Evolutionary conservation across 495 filamentous ascomycete species (phyloP), one percentile per base, ranked within the genome.

Genomic region (Thermothielavioides terrestris): DNA sequence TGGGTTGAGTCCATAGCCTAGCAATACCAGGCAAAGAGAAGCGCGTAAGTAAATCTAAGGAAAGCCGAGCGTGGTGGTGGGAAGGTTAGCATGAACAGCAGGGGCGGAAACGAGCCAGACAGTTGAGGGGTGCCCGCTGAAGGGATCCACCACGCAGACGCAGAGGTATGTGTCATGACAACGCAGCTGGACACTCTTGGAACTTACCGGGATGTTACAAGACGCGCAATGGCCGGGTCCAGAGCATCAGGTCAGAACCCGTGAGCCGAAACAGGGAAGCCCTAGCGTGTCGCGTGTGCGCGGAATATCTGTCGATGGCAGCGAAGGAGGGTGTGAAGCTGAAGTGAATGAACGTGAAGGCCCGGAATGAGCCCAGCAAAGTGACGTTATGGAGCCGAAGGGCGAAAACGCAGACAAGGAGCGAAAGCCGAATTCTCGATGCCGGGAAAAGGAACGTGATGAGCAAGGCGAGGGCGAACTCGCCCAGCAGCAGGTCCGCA

Each of bases 1-100:
- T 71, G 68, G 50, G 36, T 56, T 42, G 68, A 62, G 56, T 71
- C 67, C 70, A 73, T 74, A 49, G 45, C 59, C 61, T 54, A 51
- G 35, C 51, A 43, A 44, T 45, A 56, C 42, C 32, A 52, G 40
- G 51, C 31, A 55, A 55, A 47, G n/a, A 51, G 54, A 60, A 66
- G 50, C 56, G 62, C 53, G 53, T 41, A 53, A 57, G 57, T 59
- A 58, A 67, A 65, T 66, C 47, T 58, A 55, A 51, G 50, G 59
- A 60, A 63, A 56, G 55, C 60, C 59, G 54, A 46, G 51, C 17
- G 35, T 48, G 50, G 28, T 21, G 46, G 49, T 52, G 52, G 50
- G 53, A 49, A 37, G 34, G 64, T 68, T 58, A 68, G 66, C 64
- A 67, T 68, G 55, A 66, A 66, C 54, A 21, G 32, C 42, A 41